These are phyloP conservation scores for Debaryomyces tyrocola DNA, from an alignment of 805 yeast genomes.

Conservation along the genomic window DNA sequence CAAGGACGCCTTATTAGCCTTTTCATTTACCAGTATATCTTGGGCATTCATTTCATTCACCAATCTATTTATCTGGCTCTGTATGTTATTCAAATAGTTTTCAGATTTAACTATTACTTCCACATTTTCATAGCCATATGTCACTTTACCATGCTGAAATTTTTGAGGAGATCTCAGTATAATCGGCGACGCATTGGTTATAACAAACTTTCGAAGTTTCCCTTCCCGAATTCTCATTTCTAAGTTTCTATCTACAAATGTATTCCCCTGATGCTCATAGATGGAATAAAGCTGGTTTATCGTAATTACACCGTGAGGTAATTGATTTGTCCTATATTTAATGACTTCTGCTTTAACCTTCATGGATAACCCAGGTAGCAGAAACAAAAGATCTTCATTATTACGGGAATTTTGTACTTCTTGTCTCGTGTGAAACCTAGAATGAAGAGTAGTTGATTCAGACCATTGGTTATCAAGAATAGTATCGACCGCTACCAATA, in stretches of 20 bases:
- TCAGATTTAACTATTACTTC: constrained; percentile 33
- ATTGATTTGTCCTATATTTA: constrained; percentile 28
- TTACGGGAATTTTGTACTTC: constrained; percentile 5
- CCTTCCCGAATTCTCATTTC: constrained; percentile 39
- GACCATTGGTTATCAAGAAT: constrained; percentile 39
- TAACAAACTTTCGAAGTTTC: constrained; percentile 37
- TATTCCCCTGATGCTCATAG: constrained; percentile 43
- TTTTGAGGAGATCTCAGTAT: constrained; percentile 36
- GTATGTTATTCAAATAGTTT: constrained; percentile 20
- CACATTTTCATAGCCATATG: constrained; percentile 45
- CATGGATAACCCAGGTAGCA: constrained; percentile 33
- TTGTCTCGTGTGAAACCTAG: constrained; percentile 17
- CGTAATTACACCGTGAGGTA: constrained; percentile 43
- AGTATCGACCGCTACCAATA: constrained; percentile 31
- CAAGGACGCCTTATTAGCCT: constrained; percentile 9
- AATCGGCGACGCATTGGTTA: constrained; percentile 45
- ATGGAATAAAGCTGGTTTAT: constrained; percentile 51
- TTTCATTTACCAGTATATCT: not conserved
- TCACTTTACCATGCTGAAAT: constrained; percentile 33
- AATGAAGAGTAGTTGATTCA: constrained; percentile 30
- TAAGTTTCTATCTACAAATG: constrained; percentile 50
- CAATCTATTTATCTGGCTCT: constrained; percentile 7
- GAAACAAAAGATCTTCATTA: constrained; percentile 31
- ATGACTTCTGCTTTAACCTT: constrained; percentile 36
- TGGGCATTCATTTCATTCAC: constrained; percentile 2